Base-by-base conservation (phyloP, 2,329 filamentous ascomycete genomes). In the Incumbomyces delicatus region DNA sequence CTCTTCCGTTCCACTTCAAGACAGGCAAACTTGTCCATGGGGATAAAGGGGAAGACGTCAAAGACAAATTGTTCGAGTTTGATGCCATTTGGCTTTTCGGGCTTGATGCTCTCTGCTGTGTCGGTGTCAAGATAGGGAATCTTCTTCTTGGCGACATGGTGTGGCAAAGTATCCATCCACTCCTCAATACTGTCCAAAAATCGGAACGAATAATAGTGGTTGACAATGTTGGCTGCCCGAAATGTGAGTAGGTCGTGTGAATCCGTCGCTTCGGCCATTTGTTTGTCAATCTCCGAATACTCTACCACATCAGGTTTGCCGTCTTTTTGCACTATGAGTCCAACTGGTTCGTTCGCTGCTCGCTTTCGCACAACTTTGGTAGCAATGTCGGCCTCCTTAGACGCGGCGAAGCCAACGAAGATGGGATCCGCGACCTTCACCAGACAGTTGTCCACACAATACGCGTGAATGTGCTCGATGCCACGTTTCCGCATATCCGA, bases 321-420 rank as follows among this genome's bases (percentile, higher is more conserved):
- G 66, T 96, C 94, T 78, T 94, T 95, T 61, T 85, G 81, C 48
- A 98, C 71, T 60, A 98, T 96, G 52, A 98, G 75, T 38, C 92
- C 92, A 32, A 98, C 92, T 1, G 88, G 88, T 72, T 98, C 92
- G 61, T 87, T 94, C 44, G 92, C 90, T 63, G 90, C 85, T 60
- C 92, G 88, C 80, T 98, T 98, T 58, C 92, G 87, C 51, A 98
- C 92, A n/a, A 95, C 92, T 75, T 98, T 98, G 58, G 92, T 98
- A 29, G 90, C 90, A 60, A 98, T 94, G 69, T 95, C 88, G 58
- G 95, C 90, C 50, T 87, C 72, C 66, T 90, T 86, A 43, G 82
- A 78, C 35, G 90, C 88, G 3, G 88, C 78, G 69, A 96, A 96
- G 57, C 92, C 92, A 59, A 96, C 83, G 71, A 98, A 96, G 57